Base-by-base conservation (phyloP, 495 filamentous ascomycete species). In the Lepidopterella palustris region DNA sequence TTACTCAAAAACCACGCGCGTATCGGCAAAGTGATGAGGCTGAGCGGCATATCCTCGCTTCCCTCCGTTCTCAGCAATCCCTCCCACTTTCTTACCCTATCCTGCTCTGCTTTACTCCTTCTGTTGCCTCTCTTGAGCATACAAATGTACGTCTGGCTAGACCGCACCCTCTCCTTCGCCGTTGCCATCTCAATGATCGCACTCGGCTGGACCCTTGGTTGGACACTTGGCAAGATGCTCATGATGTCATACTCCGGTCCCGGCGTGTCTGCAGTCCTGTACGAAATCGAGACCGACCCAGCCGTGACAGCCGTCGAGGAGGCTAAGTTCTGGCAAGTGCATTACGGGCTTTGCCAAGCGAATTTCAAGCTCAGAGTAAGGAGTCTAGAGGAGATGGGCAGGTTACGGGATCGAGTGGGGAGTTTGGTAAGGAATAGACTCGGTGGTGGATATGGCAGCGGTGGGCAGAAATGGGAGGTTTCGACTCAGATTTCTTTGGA, bases 321-420 rank as follows among this genome's bases (percentile, higher is more conserved):
- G 68, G 92, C 90, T 1, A 80, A 87, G 67, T 95, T 98, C 74
- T 98, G 93, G 93, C 93, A 98, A 76, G 95, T 97, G 20, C 93
- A 98, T 73, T 96, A 97, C 70, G 92, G 93, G 2, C 77, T 97
- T 39, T 93, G 88, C 68, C 95, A 96, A 87, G 93, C 93, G 11
- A 96, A 92, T 64, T 67, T 98, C 60, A 96, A 92, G 74, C 67
- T 98, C 15, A 78, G 85, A 28, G 80, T 91, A 0, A 21, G 66
- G 57, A 83, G 84, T 20, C 87, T 88, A 50, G 81, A 85, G 4
- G 79, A 80, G n/a, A 72, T 90, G 45, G 74, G 74, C 49, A 82
- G 84, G 55, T 71, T 97, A 59, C 81, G 90, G 49, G 85, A 87
- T 54, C 82, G 87, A 49, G 78, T 97, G 23, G 80, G 80, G 31